phyloP scores from a whole-genome alignment of 352 stramenopile genomes.

The Globisporangium carolinianum region DNA sequence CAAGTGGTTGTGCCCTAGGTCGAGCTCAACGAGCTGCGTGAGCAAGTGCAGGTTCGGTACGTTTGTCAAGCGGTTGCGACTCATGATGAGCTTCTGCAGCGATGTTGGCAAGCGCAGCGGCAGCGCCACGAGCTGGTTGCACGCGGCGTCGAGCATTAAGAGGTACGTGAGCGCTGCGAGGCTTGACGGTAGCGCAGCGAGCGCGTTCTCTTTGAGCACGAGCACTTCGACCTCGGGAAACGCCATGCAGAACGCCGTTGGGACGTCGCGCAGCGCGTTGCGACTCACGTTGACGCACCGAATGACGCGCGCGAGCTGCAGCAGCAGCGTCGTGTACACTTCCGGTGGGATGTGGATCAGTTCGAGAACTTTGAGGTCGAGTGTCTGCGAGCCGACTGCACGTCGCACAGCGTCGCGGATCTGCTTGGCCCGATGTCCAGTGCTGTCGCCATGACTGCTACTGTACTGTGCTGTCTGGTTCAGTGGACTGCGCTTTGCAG shows the following conservation, averaged over 20 bases:
- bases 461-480: slow-evolving; percentile 2
- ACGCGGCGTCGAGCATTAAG: slow-evolving; percentile 34
- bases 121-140: slow-evolving; percentile 49
- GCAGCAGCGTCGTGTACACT: slow-evolving; percentile 52
- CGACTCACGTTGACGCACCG: slow-evolving; percentile 54
- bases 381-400: slow-evolving; percentile 40
- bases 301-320: slow-evolving; percentile 60
- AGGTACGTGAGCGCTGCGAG: slow-evolving; percentile 30
- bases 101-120: slow-evolving; percentile 30
- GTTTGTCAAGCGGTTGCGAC: slow-evolving; percentile 46
- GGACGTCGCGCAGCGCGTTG: slow-evolving; percentile 59
- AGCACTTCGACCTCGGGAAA: slow-evolving; percentile 49
- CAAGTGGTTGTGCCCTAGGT: slow-evolving; percentile 63
- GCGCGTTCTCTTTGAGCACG: slow-evolving; percentile 60
- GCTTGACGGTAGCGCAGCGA: slow-evolving; percentile 26
- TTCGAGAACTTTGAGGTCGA: slow-evolving; percentile 62
- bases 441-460: not conserved
- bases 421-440: slow-evolving; percentile 5
- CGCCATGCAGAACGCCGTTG: slow-evolving; percentile 32
- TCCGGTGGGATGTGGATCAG: slow-evolving; percentile 51
- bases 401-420: slow-evolving; percentile 37
- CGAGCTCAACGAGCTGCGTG: slow-evolving; percentile 33
- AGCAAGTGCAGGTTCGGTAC: slow-evolving; percentile 45
- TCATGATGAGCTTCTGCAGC: slow-evolving; percentile 26
- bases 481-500: slow-evolving; percentile 3